Evolutionary conservation across 345 rosid genomes (phyloP).

Genomic region (Lumnitzera racemosa): DNA sequence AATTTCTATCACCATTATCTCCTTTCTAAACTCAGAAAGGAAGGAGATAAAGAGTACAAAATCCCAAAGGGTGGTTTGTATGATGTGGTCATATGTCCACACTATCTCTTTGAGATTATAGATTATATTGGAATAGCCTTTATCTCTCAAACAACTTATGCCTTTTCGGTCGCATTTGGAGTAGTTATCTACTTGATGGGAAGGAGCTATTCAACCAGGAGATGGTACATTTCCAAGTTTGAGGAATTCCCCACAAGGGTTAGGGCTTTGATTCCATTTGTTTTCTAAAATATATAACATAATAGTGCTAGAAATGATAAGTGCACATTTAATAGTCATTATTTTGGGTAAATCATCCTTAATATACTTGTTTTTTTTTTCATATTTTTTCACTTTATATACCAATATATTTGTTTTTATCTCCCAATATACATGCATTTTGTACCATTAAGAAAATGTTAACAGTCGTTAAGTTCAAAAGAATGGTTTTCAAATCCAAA

Average conservation of each 20-base stretch:
- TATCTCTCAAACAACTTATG: conserved; percentile 48
- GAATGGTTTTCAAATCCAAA: too few species aligned
- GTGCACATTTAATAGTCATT: too few species aligned
- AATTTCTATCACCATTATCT: conserved; percentile 74
- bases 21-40: conserved; percentile 46
- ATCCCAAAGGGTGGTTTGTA: conserved; percentile 65
- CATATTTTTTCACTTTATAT: too few species aligned
- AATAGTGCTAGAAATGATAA: too few species aligned
- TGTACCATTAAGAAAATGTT: too few species aligned
- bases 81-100: conserved; percentile 56
- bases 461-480: too few species aligned
- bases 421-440: too few species aligned
- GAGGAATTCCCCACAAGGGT: conserved; percentile 46
- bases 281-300: conserved; percentile 23
- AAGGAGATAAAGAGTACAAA: conserved; percentile 43
- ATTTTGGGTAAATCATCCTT: too few species aligned
- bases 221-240: conserved; percentile 69
- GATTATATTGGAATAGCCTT: conserved; percentile 44
- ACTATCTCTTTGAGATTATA: conserved; percentile 64
- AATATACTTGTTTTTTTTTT: too few species aligned
- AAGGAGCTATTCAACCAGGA: conserved; percentile 59
- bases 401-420: too few species aligned
- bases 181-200: conserved; percentile 39
- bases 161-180: conserved; percentile 28
- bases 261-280: conserved; percentile 49